Evolutionary conservation across 2,329 filamentous ascomycete genomes (phyloP).

Genomic region (Balansia obtecta): DNA sequence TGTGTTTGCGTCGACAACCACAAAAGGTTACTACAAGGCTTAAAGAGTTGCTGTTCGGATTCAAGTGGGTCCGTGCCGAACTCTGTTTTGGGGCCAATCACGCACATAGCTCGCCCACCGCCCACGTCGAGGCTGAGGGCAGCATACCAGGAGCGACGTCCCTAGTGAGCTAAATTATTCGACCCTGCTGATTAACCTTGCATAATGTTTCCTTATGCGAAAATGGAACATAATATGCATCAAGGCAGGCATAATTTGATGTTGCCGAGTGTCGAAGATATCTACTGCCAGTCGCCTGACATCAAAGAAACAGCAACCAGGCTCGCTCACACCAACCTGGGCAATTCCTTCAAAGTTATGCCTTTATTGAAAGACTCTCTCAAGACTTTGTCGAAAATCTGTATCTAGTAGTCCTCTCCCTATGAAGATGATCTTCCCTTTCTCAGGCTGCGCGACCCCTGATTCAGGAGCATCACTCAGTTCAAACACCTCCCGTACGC

Average conservation of each 20-base stretch:
- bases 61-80: slow-evolving; percentile 28
- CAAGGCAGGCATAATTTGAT: no score
- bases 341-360: not conserved
- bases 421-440: slow-evolving; percentile 53
- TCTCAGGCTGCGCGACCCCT: slow-evolving; percentile 14
- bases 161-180: no score
- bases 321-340: not conserved
- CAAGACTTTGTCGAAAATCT: slow-evolving; percentile 37
- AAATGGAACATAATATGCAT: no score
- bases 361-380: slow-evolving; percentile 13
- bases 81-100: slow-evolving; percentile 17
- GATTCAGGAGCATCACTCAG: slow-evolving; percentile 52
- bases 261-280: no score
- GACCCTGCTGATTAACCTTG: no score
- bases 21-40: slow-evolving; percentile 14
- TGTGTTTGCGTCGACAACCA: slow-evolving; percentile 7
- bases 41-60: slow-evolving; percentile 19
- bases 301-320: not conserved
- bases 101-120: not conserved
- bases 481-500: slow-evolving; percentile 88
- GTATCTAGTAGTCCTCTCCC: slow-evolving; percentile 41
- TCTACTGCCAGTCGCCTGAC: not conserved
- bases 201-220: no score
- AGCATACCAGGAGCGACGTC: not conserved
- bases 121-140: slow-evolving; percentile 11